Percentiles rank a stretch among this genome's conserved stretches.
phyloP scores from a whole-genome alignment of 2,329 filamentous ascomycete species.

The Macrophomina pseudophaseolina region DNA sequence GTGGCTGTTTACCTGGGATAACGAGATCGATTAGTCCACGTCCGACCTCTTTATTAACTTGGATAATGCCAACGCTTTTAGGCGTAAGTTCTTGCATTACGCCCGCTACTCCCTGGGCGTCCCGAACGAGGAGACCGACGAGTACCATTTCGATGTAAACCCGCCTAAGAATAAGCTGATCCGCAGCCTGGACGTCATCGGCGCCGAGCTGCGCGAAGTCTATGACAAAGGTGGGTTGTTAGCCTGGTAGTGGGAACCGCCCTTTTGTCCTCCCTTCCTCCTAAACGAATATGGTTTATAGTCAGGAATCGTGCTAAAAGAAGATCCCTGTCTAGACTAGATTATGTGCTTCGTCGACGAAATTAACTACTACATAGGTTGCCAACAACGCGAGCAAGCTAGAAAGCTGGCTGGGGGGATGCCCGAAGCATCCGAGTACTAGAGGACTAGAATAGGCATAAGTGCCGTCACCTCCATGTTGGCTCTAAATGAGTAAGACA shows the following conservation, averaged over 20 bases:
- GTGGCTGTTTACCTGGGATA: not conserved
- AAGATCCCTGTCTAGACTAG: not conserved
- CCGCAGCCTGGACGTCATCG: not conserved
- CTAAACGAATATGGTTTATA: too few relatives aligned
- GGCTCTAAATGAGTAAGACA: not conserved
- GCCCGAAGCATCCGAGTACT: not conserved
- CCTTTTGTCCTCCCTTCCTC: too few relatives aligned
- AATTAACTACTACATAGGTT: not conserved
- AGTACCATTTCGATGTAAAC: not conserved
- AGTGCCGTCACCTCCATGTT: not conserved
- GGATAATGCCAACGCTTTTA: not conserved
- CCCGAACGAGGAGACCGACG: not conserved
- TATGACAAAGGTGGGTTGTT: not conserved
- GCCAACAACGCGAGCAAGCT: not conserved
- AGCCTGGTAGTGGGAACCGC: too few relatives aligned
- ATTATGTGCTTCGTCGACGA: not conserved
- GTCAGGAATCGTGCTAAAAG: too few relatives aligned
- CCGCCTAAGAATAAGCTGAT: not conserved
- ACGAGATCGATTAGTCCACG: not conserved
- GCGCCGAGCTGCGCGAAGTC: not conserved
- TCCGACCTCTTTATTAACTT: not conserved
- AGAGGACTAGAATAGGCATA: not conserved
- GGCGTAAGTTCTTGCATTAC: not conserved
- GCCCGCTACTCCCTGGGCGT: not conserved
- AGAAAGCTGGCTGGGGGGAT: not conserved